Evolutionary conservation across 805 yeast species (phyloP).

Genomic region (Ogataea naganishii): DNA sequence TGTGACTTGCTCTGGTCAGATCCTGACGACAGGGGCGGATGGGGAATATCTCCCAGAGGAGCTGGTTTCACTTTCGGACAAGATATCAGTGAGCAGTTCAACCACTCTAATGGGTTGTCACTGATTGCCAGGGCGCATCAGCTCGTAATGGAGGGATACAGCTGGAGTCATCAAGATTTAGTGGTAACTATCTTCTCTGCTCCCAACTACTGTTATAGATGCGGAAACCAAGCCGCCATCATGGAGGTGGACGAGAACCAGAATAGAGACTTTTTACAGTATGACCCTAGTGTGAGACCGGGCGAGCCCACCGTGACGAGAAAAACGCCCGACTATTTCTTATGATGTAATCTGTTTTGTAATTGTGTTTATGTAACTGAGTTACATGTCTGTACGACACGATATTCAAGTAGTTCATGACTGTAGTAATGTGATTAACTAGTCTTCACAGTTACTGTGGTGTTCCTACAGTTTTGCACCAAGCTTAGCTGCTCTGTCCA

Average conservation of each 20-base stretch:
- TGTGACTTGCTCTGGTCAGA: slow-evolving; percentile 95
- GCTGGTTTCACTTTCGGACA: slow-evolving; percentile 98
- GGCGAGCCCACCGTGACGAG: slow-evolving; percentile 97
- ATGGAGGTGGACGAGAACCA: slow-evolving; percentile 97
- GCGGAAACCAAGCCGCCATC: slow-evolving; percentile 97
- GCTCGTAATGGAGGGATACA: slow-evolving; percentile 94
- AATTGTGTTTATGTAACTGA: too few species aligned
- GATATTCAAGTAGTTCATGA: too few species aligned
- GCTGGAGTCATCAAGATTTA: slow-evolving; percentile 90
- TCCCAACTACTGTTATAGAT: slow-evolving; percentile 93
- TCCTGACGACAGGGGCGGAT: slow-evolving; percentile 95
- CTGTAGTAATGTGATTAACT: too few species aligned
- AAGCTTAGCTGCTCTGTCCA: slow-evolving; percentile 60
- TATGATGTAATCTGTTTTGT: slow-evolving; percentile 31
- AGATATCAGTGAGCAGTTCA: slow-evolving; percentile 88
- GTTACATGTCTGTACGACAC: too few species aligned
- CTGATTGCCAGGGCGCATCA: slow-evolving; percentile 94
- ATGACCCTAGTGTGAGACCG: slow-evolving; percentile 94
- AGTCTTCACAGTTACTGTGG: too few species aligned
- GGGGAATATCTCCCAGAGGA: slow-evolving; percentile 98
- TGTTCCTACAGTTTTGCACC: slow-evolving; percentile 28
- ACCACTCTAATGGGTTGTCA: slow-evolving; percentile 78
- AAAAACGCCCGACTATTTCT: slow-evolving; percentile 94
- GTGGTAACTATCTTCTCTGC: slow-evolving; percentile 94
- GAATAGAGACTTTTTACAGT: slow-evolving; percentile 85